Percentiles rank a stretch among this genome's conserved stretches.
Conservation (phyloP, 768 basidiomycete genomes). For the Suillus bovinus region DNA sequence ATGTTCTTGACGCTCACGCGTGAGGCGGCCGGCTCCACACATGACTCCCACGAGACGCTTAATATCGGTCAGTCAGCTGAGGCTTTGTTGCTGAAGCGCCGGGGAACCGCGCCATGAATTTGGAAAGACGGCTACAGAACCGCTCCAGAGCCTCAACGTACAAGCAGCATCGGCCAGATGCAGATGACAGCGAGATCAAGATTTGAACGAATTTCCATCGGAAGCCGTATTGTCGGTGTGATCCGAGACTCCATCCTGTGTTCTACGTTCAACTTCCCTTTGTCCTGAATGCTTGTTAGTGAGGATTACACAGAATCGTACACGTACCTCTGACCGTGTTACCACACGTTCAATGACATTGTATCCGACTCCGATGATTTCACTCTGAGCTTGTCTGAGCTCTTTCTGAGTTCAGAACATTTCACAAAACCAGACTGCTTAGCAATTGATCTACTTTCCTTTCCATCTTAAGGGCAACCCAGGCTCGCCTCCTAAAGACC, state of each 20-base stretch:
- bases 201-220: not conserved
- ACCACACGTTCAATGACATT: not conserved
- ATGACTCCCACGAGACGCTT: slow-evolving; percentile 11
- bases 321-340: not conserved
- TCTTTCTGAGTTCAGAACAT: slow-evolving; percentile 11
- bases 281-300: not conserved
- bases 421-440: slow-evolving; percentile 2
- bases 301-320: not conserved
- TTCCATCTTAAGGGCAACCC: not conserved
- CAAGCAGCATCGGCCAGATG: not conserved
- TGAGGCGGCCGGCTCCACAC: slow-evolving; percentile 6
- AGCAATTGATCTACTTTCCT: not conserved
- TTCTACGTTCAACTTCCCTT: not conserved
- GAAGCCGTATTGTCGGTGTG: not conserved
- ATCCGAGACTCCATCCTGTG: not conserved
- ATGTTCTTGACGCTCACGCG: not conserved
- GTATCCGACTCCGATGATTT: not conserved
- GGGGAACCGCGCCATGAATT: not conserved
- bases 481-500: not conserved
- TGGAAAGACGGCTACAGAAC: not conserved
- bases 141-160: slow-evolving; percentile 1
- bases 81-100: not conserved
- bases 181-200: not conserved
- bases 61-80: not conserved
- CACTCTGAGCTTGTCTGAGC: slow-evolving; percentile 9